Evolutionary conservation across 176 grass and related monocot species (phyloP).

Genomic region (Aechmea fasciata): DNA sequence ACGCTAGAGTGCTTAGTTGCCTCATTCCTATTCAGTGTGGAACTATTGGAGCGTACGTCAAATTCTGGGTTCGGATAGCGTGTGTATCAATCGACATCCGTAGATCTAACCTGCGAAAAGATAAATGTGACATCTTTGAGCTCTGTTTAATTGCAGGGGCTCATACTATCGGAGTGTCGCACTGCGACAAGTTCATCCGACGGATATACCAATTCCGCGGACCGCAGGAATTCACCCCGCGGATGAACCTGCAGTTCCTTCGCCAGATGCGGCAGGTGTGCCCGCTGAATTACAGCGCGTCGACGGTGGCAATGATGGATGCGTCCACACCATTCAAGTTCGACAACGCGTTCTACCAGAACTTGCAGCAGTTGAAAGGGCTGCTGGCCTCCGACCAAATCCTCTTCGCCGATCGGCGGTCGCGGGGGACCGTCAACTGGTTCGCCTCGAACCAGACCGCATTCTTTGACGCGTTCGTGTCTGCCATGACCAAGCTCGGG

Average conservation of each 20-base stretch:
- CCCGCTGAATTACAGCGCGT: slow-evolving; percentile 48
- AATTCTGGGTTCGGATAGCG: background rate
- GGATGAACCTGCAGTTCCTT: slow-evolving; percentile 66
- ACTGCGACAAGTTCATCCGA: slow-evolving; percentile 89
- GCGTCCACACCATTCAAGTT: slow-evolving; percentile 45
- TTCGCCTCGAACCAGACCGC: slow-evolving; percentile 84
- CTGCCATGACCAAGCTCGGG: slow-evolving; percentile 67
- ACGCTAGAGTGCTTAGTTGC: too few relatives aligned
- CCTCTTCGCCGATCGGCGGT: slow-evolving; percentile 66
- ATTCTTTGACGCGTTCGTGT: slow-evolving; percentile 60
- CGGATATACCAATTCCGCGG: slow-evolving; percentile 68
- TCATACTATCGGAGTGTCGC: slow-evolving; percentile 74
- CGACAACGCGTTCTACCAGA: slow-evolving; percentile 75
- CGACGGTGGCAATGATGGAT: slow-evolving; percentile 64
- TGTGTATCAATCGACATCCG: background rate
- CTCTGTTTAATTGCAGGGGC: slow-evolving; percentile 20
- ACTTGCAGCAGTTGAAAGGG: slow-evolving; percentile 71
- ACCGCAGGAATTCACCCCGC: slow-evolving; percentile 20
- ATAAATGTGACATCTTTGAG: background rate
- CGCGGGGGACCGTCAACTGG: slow-evolving; percentile 51
- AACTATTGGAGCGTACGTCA: too few relatives aligned
- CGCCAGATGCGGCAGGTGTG: slow-evolving; percentile 74
- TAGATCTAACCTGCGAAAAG: slow-evolving; percentile 3
- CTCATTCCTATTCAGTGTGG: too few relatives aligned
- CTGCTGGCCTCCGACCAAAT: slow-evolving; percentile 66